Conservation (phyloP, 1,139 yeast genomes). For the Taphrina flavorubra region DNA sequence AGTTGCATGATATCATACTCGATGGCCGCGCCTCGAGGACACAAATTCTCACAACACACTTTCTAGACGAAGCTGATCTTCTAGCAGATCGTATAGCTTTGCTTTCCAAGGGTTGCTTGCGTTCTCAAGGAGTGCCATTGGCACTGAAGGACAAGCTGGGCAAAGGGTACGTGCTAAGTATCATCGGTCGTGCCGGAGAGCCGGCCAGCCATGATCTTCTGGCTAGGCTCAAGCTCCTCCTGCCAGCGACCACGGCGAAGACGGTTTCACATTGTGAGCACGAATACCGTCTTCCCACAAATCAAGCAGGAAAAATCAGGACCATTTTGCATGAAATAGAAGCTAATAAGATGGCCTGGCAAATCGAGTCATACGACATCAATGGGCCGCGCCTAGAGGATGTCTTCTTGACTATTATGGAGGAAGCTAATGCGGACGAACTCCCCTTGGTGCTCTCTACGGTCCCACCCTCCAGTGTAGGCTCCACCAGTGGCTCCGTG, state of each 20-base stretch:
- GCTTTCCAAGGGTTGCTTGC: constrained; percentile 51
- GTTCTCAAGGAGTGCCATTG: constrained; percentile 51
- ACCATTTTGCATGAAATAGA: constrained; percentile 21
- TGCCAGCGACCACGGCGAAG: constrained; percentile 5
- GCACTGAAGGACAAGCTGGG: constrained; percentile 51
- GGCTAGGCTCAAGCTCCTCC: background rate
- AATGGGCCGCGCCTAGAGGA: constrained; percentile 53
- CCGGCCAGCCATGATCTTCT: background rate
- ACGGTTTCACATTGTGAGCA: constrained; percentile 8
- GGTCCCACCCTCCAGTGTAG: background rate
- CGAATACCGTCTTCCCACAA: constrained; percentile 20
- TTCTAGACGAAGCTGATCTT: constrained; percentile 54
- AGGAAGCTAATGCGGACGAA: constrained; percentile 42
- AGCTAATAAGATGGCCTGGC: background rate
- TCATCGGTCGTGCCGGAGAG: background rate
- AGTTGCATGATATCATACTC: constrained; percentile 53
- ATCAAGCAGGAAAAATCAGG: constrained; percentile 1
- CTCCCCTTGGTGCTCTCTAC: constrained; percentile 1
- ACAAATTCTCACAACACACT: constrained; percentile 53
- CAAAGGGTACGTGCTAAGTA: constrained; percentile 49
- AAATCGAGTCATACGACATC: constrained; percentile 47
- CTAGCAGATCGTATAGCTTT: constrained; percentile 52
- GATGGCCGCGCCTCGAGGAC: constrained; percentile 50
- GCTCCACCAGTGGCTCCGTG: background rate
- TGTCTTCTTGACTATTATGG: constrained; percentile 52